Conservation (phyloP, 768 basidiomycete genomes). For the Hemileccinum rubropunctum region DNA sequence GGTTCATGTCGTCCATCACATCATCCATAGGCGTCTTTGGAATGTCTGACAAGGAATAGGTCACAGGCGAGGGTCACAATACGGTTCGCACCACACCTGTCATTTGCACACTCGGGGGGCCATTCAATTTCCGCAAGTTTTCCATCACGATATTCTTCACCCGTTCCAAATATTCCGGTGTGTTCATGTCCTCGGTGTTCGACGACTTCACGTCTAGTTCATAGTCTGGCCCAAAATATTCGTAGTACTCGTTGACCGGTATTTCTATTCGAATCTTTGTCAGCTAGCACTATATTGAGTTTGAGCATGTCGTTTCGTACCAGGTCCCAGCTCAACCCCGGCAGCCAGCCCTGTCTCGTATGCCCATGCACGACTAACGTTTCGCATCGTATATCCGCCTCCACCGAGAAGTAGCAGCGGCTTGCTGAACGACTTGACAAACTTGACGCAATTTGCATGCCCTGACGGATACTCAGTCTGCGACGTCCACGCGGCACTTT, state of each 20-base stretch:
- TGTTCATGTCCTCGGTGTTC: conserved; percentile 95
- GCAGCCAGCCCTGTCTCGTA: conserved; percentile 98
- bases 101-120: conserved; percentile 93
- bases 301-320: conserved; percentile 39
- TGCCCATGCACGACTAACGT: conserved; percentile 96
- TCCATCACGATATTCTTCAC: conserved; percentile 91
- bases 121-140: conserved; percentile 79
- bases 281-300: background rate
- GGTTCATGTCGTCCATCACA: conserved; percentile 73
- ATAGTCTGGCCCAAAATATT: conserved; percentile 98
- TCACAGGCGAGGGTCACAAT: background rate
- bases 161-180: conserved; percentile 87
- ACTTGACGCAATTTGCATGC: conserved; percentile 96
- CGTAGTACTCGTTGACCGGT: conserved; percentile 98
- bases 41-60: conserved; percentile 53
- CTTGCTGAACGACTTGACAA: conserved; percentile 94
- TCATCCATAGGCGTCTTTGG: conserved; percentile 84
- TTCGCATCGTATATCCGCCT: conserved; percentile 98
- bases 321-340: conserved; percentile 85
- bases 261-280: conserved; percentile 60
- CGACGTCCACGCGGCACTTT: background rate
- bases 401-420: conserved; percentile 94
- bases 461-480: conserved; percentile 43
- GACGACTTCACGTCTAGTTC: conserved; percentile 92
- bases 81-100: conserved; percentile 48